Evolutionary conservation across 805 yeast genomes (phyloP).

Genomic region (Monosporozyma unispora): DNA sequence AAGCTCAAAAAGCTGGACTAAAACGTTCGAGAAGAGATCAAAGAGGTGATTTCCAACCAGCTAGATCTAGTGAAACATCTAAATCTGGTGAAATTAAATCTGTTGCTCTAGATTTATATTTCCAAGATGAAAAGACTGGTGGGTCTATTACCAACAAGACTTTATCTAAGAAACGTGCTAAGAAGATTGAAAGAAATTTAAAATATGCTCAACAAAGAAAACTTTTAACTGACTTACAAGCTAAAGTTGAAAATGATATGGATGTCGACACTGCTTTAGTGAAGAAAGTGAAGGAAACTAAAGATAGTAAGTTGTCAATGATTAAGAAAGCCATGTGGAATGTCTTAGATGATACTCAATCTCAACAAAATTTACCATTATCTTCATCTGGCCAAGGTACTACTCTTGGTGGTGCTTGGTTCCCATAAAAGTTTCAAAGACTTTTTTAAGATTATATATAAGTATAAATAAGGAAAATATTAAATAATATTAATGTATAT

Average conservation of each 20-base stretch:
- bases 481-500: not conserved
- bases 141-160: constrained; percentile 42
- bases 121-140: constrained; percentile 14
- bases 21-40: constrained; percentile 47
- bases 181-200: constrained; percentile 71
- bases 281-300: constrained; percentile 9
- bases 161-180: constrained; percentile 66
- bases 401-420: constrained; percentile 69
- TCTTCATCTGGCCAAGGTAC: constrained; percentile 63
- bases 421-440: constrained; percentile 25
- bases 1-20: constrained; percentile 41
- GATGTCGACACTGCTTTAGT: constrained; percentile 32
- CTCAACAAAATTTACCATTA: constrained; percentile 37
- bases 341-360: constrained; percentile 48
- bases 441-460: not conserved
- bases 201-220: constrained; percentile 58
- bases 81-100: constrained; percentile 35
- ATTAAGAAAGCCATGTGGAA: constrained; percentile 65
- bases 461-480: not conserved
- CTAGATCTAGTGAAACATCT: constrained; percentile 38
- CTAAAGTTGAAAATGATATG: constrained; percentile 41
- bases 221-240: constrained; percentile 40
- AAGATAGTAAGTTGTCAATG: constrained; percentile 29
- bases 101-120: constrained; percentile 36
- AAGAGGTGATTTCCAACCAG: constrained; percentile 34